A percentile compares a stretch with the other conserved stretches of the same genome.
phyloP scores from a whole-genome alignment of 2,329 filamentous ascomycete species.

The Leptographium procerum region DNA sequence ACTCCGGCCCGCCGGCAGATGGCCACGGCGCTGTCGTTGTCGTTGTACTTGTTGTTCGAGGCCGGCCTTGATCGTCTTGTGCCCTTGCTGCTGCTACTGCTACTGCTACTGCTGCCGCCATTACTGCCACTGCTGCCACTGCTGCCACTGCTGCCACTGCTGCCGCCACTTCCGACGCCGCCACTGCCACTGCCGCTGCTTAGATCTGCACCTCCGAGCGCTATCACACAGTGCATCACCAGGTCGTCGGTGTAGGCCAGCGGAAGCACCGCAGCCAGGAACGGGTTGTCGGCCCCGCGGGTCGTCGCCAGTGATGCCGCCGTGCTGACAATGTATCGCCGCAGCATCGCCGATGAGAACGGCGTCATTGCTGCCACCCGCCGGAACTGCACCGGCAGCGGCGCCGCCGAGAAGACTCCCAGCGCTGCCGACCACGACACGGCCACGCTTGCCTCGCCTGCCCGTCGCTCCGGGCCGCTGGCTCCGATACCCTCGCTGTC shows the following conservation, averaged over 20 bases:
- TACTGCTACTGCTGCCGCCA: not conserved
- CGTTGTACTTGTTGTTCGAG: not conserved
- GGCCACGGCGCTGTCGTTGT: not conserved
- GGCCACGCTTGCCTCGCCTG: not conserved
- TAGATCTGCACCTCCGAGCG: conserved; percentile 11
- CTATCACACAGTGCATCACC: conserved; percentile 15
- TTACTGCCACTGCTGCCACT: too few relatives aligned
- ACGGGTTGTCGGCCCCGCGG: conserved; percentile 10
- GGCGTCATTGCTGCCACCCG: conserved; percentile 11
- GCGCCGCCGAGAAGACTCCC: not conserved
- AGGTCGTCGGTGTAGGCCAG: conserved; percentile 15
- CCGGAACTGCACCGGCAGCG: conserved; percentile 2
- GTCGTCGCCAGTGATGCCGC: conserved; percentile 6
- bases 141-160: not conserved
- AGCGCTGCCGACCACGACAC: not conserved
- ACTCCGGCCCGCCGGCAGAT: not conserved
- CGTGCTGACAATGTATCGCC: conserved; percentile 11
- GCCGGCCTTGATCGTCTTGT: not conserved
- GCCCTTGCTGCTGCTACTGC: not conserved
- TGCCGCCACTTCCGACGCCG: not conserved
- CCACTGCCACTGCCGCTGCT: not conserved
- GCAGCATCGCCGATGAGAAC: conserved; percentile 10
- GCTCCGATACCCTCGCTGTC: not conserved
- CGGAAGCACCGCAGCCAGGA: conserved; percentile 11
- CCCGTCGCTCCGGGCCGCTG: not conserved